Evolutionary conservation across 441 rosid genomes (phyloP).

Genomic region (Erysimum cheiri): DNA sequence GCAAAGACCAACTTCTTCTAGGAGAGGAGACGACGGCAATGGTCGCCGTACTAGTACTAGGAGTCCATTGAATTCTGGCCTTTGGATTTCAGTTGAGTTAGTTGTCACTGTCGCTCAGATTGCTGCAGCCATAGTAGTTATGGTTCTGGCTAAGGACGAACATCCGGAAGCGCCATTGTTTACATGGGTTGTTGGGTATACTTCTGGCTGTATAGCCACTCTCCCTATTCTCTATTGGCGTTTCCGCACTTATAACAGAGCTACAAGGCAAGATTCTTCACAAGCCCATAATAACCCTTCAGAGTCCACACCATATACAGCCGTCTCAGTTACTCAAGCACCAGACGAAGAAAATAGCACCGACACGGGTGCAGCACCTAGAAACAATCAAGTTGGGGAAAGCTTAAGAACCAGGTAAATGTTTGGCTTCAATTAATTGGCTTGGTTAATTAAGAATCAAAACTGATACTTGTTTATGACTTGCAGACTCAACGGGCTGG

Average conservation of each 20-base stretch:
- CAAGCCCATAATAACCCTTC: slow-evolving; percentile 47
- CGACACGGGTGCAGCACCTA: slow-evolving; percentile 37
- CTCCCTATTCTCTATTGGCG: slow-evolving; percentile 81
- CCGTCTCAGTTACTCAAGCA: slow-evolving; percentile 63
- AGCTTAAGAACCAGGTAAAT: slow-evolving; percentile 58
- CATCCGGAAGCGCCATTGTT: slow-evolving; percentile 69
- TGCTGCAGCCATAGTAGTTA: slow-evolving; percentile 65
- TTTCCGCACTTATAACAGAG: slow-evolving; percentile 53
- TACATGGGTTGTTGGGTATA: slow-evolving; percentile 75
- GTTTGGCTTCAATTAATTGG: neutral
- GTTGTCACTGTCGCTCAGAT: slow-evolving; percentile 73
- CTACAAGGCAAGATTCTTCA: slow-evolving; percentile 47
- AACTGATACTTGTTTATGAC: slow-evolving; percentile 23
- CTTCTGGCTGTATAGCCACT: slow-evolving; percentile 72
- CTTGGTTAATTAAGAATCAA: slow-evolving; percentile 30
- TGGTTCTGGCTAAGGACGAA: slow-evolving; percentile 64
- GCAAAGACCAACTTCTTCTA: slow-evolving; percentile 48
- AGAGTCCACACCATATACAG: slow-evolving; percentile 64
- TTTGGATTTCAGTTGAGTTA: slow-evolving; percentile 79
- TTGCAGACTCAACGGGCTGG: slow-evolving; percentile 67
- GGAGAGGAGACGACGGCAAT: slow-evolving; percentile 54
- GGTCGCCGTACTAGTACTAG: slow-evolving; percentile 49
- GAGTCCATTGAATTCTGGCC: slow-evolving; percentile 73
- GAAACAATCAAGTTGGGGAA: slow-evolving; percentile 51
- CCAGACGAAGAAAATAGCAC: slow-evolving; percentile 61